These are phyloP conservation scores for Hysterium pulicare DNA, from an alignment of 2,329 filamentous ascomycete genomes.

Conservation along the genomic window DNA sequence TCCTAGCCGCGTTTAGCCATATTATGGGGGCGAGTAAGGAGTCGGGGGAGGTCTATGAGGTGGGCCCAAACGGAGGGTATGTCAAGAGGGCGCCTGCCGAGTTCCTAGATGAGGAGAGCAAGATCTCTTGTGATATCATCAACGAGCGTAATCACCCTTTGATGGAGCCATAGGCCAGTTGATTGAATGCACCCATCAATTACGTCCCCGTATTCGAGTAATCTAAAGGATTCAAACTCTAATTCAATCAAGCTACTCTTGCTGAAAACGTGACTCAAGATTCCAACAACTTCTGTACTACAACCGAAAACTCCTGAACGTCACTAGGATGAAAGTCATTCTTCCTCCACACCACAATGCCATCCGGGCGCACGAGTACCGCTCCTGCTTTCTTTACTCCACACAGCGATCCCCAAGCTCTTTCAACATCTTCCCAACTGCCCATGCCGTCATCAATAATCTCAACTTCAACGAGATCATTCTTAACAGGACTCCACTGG, in stretches of 20 bases:
- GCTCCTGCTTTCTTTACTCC: conserved; percentile 17
- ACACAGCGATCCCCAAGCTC: conserved; percentile 11
- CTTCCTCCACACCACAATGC: conserved; percentile 23
- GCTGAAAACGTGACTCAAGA: too few relatives aligned
- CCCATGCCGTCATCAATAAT: not conserved
- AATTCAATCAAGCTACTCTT: too few relatives aligned
- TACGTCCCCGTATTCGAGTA: too few relatives aligned
- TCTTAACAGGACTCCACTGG: not conserved
- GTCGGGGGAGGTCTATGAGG: not conserved
- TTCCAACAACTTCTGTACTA: not conserved
- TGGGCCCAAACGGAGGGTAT: conserved; percentile 29
- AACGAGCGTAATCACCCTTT: too few relatives aligned
- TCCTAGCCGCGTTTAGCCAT: not conserved
- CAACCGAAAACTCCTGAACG: not conserved
- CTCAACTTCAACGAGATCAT: conserved; percentile 6
- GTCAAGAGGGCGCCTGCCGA: conserved; percentile 17
- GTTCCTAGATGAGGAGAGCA: conserved; percentile 24
- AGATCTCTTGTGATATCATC: conserved; percentile 3
- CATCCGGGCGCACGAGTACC: conserved; percentile 30
- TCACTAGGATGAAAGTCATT: not conserved
- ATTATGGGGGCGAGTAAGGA: not conserved
- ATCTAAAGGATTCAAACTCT: too few relatives aligned
- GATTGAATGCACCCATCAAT: too few relatives aligned
- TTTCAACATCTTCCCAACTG: conserved; percentile 11
- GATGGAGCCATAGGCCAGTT: too few relatives aligned